A percentile compares a stretch with the other conserved stretches of the same genome.
These are phyloP conservation scores for Rhytidiadelphus loreus DNA, from an alignment of 225 moss, liverwort and hornwort species.

Conservation along the genomic window DNA sequence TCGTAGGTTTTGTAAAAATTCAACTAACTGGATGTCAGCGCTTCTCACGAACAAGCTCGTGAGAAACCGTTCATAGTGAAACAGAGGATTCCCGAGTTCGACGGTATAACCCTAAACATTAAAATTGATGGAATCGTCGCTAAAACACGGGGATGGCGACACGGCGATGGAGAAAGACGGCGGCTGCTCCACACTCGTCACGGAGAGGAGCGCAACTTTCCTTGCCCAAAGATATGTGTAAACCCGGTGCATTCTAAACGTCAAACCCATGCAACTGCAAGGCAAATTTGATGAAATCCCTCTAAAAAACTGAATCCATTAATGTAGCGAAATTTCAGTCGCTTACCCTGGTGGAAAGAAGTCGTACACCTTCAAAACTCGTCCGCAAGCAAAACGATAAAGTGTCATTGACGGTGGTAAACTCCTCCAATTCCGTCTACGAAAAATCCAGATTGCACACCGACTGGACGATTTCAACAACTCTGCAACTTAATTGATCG, in stretches of 20 bases:
- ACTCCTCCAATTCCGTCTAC: neutral
- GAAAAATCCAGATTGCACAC: neutral
- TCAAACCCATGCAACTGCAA: neutral
- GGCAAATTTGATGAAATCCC: neutral
- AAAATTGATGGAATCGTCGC: neutral
- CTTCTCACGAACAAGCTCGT: neutral
- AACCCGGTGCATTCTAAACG: neutral
- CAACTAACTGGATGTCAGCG: neutral
- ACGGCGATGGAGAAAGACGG: neutral
- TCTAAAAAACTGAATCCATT: neutral
- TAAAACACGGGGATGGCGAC: neutral
- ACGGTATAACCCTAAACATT: conserved; percentile 1
- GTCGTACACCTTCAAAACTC: conserved; percentile 2
- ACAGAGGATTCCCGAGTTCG: neutral
- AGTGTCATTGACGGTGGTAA: neutral
- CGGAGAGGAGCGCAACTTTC: neutral
- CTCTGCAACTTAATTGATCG: neutral
- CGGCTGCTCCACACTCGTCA: neutral
- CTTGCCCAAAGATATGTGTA: neutral
- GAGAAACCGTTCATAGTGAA: neutral
- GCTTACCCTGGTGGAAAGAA: conserved; percentile 10
- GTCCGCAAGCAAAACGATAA: neutral
- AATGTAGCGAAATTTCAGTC: neutral
- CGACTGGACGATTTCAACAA: neutral
- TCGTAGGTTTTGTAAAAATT: neutral